These are phyloP conservation scores for Talaromyces islandicus DNA, from an alignment of 2,329 filamentous ascomycete genomes.

Conservation along the genomic window DNA sequence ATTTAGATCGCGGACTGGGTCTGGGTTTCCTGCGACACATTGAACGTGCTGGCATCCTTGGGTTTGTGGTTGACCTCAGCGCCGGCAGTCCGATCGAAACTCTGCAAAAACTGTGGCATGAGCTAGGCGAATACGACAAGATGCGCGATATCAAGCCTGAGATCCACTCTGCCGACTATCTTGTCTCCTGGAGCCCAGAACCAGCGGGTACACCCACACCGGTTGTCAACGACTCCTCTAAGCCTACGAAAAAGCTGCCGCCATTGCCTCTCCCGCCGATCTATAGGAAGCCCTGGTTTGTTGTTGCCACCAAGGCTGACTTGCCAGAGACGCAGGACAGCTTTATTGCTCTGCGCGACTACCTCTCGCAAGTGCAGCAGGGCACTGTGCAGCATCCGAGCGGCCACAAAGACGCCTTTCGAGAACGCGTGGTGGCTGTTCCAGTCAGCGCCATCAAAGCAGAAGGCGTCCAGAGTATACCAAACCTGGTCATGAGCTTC, in stretches of 20 bases:
- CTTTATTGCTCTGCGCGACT: conserved; percentile 62
- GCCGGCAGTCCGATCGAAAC: conserved; percentile 73
- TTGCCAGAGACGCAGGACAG: conserved; percentile 71
- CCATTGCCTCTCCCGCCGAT: conserved; percentile 60
- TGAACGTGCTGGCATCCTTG: conserved; percentile 85
- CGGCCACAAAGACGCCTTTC: conserved; percentile 61
- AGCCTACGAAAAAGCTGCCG: conserved; percentile 27
- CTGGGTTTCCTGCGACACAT: conserved; percentile 91
- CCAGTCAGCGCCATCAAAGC: conserved; percentile 87
- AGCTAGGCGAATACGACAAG: conserved; percentile 83
- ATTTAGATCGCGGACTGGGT: conserved; percentile 84
- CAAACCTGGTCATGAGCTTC: conserved; percentile 35
- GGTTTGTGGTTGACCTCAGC: conserved; percentile 84
- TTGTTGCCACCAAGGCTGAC: conserved; percentile 90
- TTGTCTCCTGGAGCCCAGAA: conserved; percentile 45
- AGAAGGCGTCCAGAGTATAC: conserved; percentile 64
- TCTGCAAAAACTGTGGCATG: conserved; percentile 78
- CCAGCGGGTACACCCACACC: not conserved
- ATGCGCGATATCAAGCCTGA: conserved; percentile 67
- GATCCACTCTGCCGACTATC: conserved; percentile 54
- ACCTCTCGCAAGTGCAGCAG: conserved; percentile 61
- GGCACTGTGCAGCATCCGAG: conserved; percentile 68
- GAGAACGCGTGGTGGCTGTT: conserved; percentile 54
- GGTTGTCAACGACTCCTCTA: not conserved
- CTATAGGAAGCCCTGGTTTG: conserved; percentile 93